Base-by-base conservation (phyloP, 257 asterid species). In the Lithospermum erythrorhizon region DNA sequence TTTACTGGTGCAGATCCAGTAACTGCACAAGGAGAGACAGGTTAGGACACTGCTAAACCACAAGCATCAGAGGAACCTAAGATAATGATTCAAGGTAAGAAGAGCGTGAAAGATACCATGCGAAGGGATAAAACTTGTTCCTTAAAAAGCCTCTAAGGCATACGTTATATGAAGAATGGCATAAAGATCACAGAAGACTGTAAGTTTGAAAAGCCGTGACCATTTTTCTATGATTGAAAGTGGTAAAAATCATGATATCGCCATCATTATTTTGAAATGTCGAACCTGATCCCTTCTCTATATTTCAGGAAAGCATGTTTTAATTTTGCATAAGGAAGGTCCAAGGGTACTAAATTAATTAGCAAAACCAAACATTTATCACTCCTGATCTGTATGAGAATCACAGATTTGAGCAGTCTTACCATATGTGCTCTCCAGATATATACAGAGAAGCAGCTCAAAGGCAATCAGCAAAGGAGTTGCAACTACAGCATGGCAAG, bases 401-500 rank as follows among this genome's bases (percentile, higher is more conserved):
- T n/a, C 18, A 56, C 51, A 47, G 75, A 57, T 64, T 62, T 67
- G 68, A 66, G 53, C 72, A 67, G 76, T 76, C 95, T 81, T 87
- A 93, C 99, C 95, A 32, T 72, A 58, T 64, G 68, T 54, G 77
- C 95, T 82, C 86, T 93, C 90, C 15, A 93, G 99, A 79, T 89
- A 79, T 73, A 89, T 83, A 76, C 97, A 93, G 63, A 93, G 97
- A 72, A 93, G 99, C 79, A 93, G 85, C 74, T 93, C 99, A 68
- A 93, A 93, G 52, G 97, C 91, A 66, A 89, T 76, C 62, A 93
- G 89, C 88, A 93, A 75, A 11, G 99, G 97, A 69, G 71, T 80
- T 49, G 94, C 99, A 79, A 85, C 97, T 75, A 89, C 90, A 41
- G 96, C 79, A 82, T 93, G 99, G 73, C 99, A 93, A 21, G 99